Percentiles rank a stretch among this genome's conserved stretches.
Evolutionary conservation across 345 rosid species (phyloP).

Genomic region (Corchorus olitorius): DNA sequence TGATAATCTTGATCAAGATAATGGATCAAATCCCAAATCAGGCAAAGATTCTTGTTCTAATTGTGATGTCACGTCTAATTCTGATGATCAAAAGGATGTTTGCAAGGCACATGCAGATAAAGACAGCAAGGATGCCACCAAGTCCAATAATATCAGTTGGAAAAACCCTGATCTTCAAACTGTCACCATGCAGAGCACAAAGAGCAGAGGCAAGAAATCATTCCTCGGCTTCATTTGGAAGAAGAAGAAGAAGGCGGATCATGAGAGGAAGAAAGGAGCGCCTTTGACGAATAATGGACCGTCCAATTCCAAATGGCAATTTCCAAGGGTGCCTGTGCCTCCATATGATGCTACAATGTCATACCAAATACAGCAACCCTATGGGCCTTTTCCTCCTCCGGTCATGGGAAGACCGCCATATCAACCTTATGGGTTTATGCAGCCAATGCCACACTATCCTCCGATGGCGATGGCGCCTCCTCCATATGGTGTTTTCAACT

Average conservation of each 20-base stretch:
- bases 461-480: not conserved
- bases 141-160: not conserved
- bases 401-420: not conserved
- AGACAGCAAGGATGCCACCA: not conserved
- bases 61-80: not conserved
- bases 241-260: not conserved
- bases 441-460: not conserved
- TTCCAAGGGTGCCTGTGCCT: not conserved
- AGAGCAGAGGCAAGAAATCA: not conserved
- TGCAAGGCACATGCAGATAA: not conserved
- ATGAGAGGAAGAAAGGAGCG: too few relatives aligned
- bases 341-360: not conserved
- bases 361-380: not conserved
- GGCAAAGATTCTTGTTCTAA: not conserved
- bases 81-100: not conserved
- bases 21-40: not conserved
- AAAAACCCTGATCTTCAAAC: not conserved
- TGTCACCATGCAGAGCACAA: not conserved
- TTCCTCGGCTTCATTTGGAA: too few relatives aligned
- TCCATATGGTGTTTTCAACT: not conserved
- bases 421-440: not conserved
- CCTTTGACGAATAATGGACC: not conserved
- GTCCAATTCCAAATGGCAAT: not conserved
- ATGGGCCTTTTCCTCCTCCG: not conserved
- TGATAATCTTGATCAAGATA: not conserved